These are phyloP conservation scores for Curvularia sp. DNA, from an alignment of 2,329 filamentous ascomycete species.

Conservation along the genomic window DNA sequence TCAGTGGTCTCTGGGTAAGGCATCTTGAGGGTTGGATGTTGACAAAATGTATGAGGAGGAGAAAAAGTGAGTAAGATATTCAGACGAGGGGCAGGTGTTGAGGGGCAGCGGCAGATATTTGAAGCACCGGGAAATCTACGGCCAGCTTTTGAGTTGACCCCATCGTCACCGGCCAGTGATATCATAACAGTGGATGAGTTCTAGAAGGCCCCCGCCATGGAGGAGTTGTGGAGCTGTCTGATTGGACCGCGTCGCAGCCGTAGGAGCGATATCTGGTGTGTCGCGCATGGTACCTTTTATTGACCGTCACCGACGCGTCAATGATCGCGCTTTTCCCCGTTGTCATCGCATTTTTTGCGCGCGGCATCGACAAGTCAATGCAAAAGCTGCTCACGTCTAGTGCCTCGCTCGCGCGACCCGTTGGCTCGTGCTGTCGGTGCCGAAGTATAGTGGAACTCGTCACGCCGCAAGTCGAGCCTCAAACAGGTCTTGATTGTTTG, in stretches of 20 bases:
- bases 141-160: conserved; percentile 33
- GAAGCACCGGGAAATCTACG: conserved; percentile 24
- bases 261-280: conserved; percentile 7
- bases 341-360: conserved; percentile 12
- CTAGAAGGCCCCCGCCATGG: conserved; percentile 16
- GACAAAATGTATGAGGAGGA: conserved; percentile 10
- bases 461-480: background rate
- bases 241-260: conserved; percentile 9
- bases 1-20: conserved; percentile 61
- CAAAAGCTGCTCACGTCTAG: conserved; percentile 1
- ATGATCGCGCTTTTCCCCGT: conserved; percentile 14
- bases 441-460: background rate
- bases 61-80: conserved; percentile 13
- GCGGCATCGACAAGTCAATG: conserved; percentile 2
- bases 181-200: conserved; percentile 38
- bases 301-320: conserved; percentile 20
- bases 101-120: conserved; percentile 41
- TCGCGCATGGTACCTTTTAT: conserved; percentile 16
- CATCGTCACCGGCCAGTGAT: conserved; percentile 44
- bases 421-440: conserved; percentile 8
- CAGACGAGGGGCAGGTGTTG: conserved; percentile 25
- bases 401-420: conserved; percentile 4
- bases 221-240: conserved; percentile 1
- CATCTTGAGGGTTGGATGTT: conserved; percentile 48
- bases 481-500: background rate